Evolutionary conservation across 768 basidiomycete species (phyloP), one percentile per base, ranked within the genome.

Genomic region (Trametes sanguinea): DNA sequence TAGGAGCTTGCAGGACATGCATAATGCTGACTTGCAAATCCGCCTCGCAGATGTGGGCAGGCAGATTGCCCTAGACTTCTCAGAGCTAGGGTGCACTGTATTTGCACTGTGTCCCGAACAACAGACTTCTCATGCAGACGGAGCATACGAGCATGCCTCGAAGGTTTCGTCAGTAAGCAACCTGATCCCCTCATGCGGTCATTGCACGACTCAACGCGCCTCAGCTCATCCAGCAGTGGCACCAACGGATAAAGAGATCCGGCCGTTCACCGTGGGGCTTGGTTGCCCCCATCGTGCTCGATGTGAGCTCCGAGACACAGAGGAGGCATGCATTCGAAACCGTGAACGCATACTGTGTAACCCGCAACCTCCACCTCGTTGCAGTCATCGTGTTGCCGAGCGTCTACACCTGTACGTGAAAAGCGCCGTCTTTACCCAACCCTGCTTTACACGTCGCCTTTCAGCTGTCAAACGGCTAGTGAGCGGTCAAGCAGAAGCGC

Each of bases 141-240:
- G 48, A 30, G 30, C 48, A 10, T 4, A 4, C 50, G 32, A 30
- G 17, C 61, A 67, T 43, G 51, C 66, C 17, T 62, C 69, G 43
- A 60, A 67, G 17, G 69, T 72, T 32, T 67, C 67, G 30, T 72
- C 71, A 53, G 73, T 71, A 59, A 70, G 72, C 44, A 51, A 8
- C 32, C 32, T n/a, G 22, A n/a, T 35, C 8, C 33, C 17, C 16
- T 22, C 57, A 11, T 37, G 35, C 51, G 32, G 30, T 27, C 17
- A 27, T 13, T 30, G 27, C 42, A 22, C n/a, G 27, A 13, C 22
- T 59, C 50, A 59, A 35, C 40, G 9, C n/a, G 14, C 17, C 46
- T 33, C 60, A 74, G 74, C 71, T 75, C 46, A 69, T 74, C 10
- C 74, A 74, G 61, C 67, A 65, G 27, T 75, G 74, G 74, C 74